Percentiles rank a stretch among this genome's conserved stretches.
phyloP scores from a whole-genome alignment of 768 basidiomycete genomes.

The Boletus reticuloceps region DNA sequence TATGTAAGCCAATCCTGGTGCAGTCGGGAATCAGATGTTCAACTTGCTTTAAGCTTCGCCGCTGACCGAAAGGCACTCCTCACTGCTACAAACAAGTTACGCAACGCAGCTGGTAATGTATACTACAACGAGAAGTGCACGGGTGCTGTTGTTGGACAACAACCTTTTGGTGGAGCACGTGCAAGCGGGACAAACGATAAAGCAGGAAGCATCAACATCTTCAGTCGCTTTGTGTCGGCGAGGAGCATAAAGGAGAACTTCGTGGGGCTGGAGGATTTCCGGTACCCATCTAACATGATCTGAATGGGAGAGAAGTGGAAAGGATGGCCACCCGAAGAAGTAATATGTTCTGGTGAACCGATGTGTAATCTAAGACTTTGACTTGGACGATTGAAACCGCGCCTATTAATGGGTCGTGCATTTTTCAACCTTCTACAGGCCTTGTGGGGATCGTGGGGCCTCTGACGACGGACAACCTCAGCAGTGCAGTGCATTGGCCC shows the following conservation, averaged over 20 bases:
- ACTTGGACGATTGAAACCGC: too few species aligned
- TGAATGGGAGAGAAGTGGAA: constrained; percentile 29
- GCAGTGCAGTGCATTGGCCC: too few species aligned
- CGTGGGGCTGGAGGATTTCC: constrained; percentile 72
- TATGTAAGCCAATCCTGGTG: constrained; percentile 54
- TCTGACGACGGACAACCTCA: too few species aligned
- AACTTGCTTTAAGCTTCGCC: constrained; percentile 60
- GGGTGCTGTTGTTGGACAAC: constrained; percentile 95
- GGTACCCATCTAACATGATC: constrained; percentile 84
- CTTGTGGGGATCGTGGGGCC: too few species aligned
- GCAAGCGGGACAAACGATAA: constrained; percentile 98
- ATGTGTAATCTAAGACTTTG: too few species aligned
- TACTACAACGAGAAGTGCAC: constrained; percentile 99
- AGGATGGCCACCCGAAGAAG: not conserved
- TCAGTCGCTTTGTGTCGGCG: constrained; percentile 80
- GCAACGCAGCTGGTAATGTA: constrained; percentile 92
- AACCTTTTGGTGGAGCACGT: constrained; percentile 95
- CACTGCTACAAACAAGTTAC: constrained; percentile 74
- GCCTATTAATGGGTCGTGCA: too few species aligned
- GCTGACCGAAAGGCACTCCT: constrained; percentile 77
- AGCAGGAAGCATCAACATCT: constrained; percentile 79
- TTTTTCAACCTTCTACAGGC: too few species aligned
- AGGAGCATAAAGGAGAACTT: constrained; percentile 98
- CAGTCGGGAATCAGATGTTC: constrained; percentile 6
- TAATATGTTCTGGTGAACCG: too few species aligned